phyloP scores from a whole-genome alignment of 2,329 filamentous ascomycete species.

The Hirsutella minnesotensis region DNA sequence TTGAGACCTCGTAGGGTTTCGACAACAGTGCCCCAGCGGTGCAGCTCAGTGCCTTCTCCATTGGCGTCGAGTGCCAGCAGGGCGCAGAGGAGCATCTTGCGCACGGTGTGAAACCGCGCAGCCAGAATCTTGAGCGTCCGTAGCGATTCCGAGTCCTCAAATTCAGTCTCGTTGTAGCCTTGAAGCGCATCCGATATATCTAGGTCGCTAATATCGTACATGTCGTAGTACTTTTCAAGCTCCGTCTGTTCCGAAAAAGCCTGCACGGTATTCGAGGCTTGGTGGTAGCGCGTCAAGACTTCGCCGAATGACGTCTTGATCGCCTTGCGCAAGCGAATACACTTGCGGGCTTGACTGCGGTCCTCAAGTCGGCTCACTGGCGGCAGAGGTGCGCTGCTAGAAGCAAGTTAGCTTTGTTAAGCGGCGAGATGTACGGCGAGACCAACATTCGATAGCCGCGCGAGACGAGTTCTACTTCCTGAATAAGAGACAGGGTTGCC shows the following conservation, averaged over 20 bases:
- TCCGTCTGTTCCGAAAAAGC: slow-evolving; percentile 68
- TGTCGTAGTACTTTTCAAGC: slow-evolving; percentile 85
- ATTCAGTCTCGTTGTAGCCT: slow-evolving; percentile 52
- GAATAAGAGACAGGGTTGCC: slow-evolving; percentile 69
- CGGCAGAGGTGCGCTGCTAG: slow-evolving; percentile 74
- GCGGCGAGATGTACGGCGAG: slow-evolving; percentile 1
- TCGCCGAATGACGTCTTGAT: slow-evolving; percentile 58
- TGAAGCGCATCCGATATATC: slow-evolving; percentile 60
- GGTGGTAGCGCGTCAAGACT: slow-evolving; percentile 59
- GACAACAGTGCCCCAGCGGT: slow-evolving; percentile 66
- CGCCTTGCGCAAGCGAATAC: slow-evolving; percentile 65
- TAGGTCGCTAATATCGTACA: slow-evolving; percentile 66
- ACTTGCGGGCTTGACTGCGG: slow-evolving; percentile 65
- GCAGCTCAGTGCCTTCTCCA: slow-evolving; percentile 63
- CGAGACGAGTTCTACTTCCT: slow-evolving; percentile 92
- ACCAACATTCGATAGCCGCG: slow-evolving; percentile 75
- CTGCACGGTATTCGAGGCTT: slow-evolving; percentile 56
- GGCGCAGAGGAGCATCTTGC: slow-evolving; percentile 82
- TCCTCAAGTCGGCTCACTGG: slow-evolving; percentile 90
- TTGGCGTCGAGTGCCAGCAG: slow-evolving; percentile 76
- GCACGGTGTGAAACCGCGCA: slow-evolving; percentile 65
- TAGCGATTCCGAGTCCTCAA: slow-evolving; percentile 67
- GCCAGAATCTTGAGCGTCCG: slow-evolving; percentile 72
- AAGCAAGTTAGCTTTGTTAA: slow-evolving; percentile 1
- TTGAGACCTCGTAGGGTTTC: slow-evolving; percentile 62